Percentiles rank a stretch among this genome's conserved stretches.
Conservation (phyloP, 129 eudicot species). For the Cynara cardunculus region DNA sequence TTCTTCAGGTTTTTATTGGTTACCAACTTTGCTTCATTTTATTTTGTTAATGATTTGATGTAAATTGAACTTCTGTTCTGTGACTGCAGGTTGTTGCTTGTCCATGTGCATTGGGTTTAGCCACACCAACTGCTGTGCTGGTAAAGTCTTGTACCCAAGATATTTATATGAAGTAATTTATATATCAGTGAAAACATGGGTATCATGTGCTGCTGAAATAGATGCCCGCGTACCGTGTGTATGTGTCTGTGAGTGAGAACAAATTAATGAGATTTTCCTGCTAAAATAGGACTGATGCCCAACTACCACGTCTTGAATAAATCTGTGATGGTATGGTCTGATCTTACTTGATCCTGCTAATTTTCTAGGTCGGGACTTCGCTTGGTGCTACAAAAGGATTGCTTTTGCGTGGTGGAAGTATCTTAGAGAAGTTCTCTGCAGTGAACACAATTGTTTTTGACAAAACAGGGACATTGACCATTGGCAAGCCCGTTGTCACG, state of each 20-base stretch:
- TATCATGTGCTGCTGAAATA: background rate
- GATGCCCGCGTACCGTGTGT: background rate
- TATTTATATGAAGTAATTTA: background rate
- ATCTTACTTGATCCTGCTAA: background rate
- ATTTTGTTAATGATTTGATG: background rate
- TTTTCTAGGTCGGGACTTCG: constrained; percentile 89
- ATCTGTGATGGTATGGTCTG: background rate
- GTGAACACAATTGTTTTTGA: constrained; percentile 90
- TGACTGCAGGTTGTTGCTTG: constrained; percentile 85
- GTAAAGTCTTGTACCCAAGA: constrained; percentile 36
- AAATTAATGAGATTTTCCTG: background rate
- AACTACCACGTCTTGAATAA: background rate
- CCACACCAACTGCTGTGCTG: constrained; percentile 99
- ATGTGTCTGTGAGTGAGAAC: background rate
- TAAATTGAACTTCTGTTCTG: constrained; percentile 15
- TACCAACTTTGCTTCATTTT: background rate
- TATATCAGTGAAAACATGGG: background rate
- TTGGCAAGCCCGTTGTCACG: constrained; percentile 89
- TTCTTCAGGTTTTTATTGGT: background rate
- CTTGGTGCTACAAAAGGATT: constrained; percentile 96
- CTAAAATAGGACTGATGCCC: background rate
- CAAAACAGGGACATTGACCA: constrained; percentile 94
- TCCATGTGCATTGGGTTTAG: constrained; percentile 99
- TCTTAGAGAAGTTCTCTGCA: constrained; percentile 78
- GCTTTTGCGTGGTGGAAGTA: constrained; percentile 96